Evolutionary conservation across 331 rosid species (phyloP).

Genomic region (Malus hybrid): DNA sequence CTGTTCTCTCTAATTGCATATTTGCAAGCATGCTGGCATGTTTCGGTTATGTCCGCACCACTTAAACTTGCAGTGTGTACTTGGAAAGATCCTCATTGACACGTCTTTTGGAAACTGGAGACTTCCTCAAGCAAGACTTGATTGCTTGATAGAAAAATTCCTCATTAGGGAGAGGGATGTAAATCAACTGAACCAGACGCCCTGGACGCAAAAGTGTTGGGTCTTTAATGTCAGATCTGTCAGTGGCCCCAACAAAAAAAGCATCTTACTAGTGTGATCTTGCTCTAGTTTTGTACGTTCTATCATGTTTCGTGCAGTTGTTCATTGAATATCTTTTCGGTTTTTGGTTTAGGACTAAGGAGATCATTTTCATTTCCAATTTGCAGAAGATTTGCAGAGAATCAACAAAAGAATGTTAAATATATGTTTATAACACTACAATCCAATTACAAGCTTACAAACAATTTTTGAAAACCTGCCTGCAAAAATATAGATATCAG

Average conservation of each 20-base stretch:
- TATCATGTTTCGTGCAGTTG: no score
- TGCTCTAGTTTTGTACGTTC: no score
- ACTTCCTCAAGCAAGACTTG: not conserved
- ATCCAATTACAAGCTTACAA: not conserved
- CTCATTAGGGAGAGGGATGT: not conserved
- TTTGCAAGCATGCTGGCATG: not conserved
- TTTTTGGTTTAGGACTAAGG: no score
- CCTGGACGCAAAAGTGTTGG: not conserved
- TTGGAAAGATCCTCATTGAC: not conserved
- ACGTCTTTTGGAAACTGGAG: not conserved
- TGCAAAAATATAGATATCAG: no score
- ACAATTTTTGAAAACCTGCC: not conserved
- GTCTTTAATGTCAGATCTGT: not conserved
- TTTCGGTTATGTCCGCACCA: not conserved
- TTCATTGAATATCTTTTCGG: no score
- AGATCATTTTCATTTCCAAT: no score
- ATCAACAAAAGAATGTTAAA: no score
- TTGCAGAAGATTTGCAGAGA: no score
- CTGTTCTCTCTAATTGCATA: not conserved
- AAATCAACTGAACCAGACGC: not conserved
- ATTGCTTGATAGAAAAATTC: not conserved
- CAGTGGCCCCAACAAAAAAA: not conserved
- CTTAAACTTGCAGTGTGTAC: not conserved
- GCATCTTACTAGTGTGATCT: not conserved
- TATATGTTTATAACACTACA: no score